Conservation (phyloP, 352 stramenopile genomes). For the Globisporangium viniferum region DNA sequence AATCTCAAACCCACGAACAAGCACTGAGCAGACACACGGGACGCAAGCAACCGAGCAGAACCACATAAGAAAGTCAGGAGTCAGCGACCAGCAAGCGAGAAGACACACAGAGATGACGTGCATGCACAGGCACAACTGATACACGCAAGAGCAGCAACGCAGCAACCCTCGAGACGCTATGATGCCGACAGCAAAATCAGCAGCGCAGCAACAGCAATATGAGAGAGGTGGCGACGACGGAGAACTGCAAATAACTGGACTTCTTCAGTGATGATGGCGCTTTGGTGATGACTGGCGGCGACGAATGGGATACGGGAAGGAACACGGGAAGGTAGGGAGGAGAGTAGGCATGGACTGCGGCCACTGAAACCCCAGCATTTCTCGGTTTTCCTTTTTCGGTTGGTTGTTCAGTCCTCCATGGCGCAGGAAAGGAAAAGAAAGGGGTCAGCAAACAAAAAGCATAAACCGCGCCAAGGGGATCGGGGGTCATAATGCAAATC, state of each 20-base stretch:
- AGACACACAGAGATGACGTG: not conserved
- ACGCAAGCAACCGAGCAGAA: not conserved
- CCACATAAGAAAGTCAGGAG: not conserved
- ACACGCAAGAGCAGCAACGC: not conserved
- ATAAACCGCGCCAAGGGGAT: slow-evolving; percentile 9
- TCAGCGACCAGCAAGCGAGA: not conserved
- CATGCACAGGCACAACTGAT: not conserved
- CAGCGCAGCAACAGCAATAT: not conserved
- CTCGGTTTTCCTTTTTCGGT: slow-evolving; percentile 45
- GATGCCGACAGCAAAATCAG: not conserved
- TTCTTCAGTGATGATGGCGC: not conserved
- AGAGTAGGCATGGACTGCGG: slow-evolving; percentile 16
- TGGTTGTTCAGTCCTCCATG: slow-evolving; percentile 2
- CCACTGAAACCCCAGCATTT: slow-evolving; percentile 72
- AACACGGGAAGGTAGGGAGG: slow-evolving; percentile 23
- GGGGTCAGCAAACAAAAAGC: slow-evolving; percentile 60
- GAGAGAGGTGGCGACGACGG: not conserved
- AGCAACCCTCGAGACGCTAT: not conserved
- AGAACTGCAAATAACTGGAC: not conserved
- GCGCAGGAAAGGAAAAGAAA: slow-evolving; percentile 59
- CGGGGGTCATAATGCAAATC: not conserved
- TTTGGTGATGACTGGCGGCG: not conserved
- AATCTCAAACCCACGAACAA: not conserved
- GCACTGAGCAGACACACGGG: not conserved
- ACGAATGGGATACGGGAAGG: slow-evolving; percentile 8